Evolutionary conservation across 805 yeast species (phyloP).

Genomic region (Starmerella geochares): DNA sequence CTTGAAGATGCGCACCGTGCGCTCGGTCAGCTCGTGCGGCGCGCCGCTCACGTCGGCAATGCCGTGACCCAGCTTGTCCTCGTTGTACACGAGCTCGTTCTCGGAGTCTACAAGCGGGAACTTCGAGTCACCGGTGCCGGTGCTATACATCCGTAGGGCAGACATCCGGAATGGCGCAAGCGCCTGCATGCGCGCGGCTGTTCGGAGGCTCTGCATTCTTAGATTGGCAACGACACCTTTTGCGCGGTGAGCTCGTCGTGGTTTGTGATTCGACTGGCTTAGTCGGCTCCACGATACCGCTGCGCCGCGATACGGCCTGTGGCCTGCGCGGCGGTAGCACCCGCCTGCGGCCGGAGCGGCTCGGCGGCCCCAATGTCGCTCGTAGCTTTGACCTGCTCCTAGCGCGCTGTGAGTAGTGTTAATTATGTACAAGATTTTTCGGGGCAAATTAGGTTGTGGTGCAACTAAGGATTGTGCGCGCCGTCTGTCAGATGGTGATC

Average conservation of each 20-base stretch:
- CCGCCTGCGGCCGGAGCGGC: too few relatives aligned
- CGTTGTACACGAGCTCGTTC: conserved; percentile 19
- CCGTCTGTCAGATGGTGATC: too few relatives aligned
- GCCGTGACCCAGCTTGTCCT: conserved; percentile 16
- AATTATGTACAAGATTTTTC: too few relatives aligned
- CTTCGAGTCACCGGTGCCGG: conserved; percentile 4
- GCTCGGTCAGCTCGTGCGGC: conserved; percentile 50
- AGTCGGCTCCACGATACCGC: not conserved
- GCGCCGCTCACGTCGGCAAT: conserved; percentile 43
- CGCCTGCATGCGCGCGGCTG: not conserved
- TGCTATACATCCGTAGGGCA: conserved; percentile 9
- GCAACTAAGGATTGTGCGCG: too few relatives aligned
- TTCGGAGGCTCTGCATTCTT: conserved; percentile 7
- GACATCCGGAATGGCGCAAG: not conserved
- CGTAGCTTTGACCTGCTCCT: too few relatives aligned
- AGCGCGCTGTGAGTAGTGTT: too few relatives aligned
- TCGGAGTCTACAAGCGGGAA: conserved; percentile 6
- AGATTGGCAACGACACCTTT: not conserved
- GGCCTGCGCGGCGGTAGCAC: too few relatives aligned
- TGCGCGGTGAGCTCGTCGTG: not conserved
- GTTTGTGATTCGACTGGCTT: conserved; percentile 3
- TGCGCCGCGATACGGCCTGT: too few relatives aligned
- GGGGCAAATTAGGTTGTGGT: too few relatives aligned
- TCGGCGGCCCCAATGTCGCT: too few relatives aligned
- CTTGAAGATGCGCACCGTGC: conserved; percentile 67